Base-by-base conservation (phyloP, 2,329 filamentous ascomycete genomes). In the Sporothrix brasiliensis region DNA sequence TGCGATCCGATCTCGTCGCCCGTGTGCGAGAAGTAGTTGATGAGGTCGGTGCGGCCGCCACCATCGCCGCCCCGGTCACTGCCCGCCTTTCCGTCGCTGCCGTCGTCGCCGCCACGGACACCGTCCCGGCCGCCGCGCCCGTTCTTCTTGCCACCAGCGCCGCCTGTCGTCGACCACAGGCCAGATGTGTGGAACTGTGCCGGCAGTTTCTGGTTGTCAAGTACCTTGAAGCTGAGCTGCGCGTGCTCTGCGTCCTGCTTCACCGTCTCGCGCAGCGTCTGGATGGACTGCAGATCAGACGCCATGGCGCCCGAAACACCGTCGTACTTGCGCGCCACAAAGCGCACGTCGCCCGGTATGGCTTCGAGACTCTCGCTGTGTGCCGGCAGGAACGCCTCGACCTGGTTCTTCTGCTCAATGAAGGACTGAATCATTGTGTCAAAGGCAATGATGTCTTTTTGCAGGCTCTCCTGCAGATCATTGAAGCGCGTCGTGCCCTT, bases 401-500 rank as follows among this genome's bases (percentile, higher is more conserved):
- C 89, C 74, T 96, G 88, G 75, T 91, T 88, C 77, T 92, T 90
- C 79, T 91, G 90, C 71, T 86, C 85, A 76, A 97, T 93, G 77
- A 95, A 93, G 69, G 86, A 85, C 75, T 92, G 88, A 75, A 99
- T 94, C 74, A 90, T 88, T 71, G 87, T 87, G 79, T 99, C 94
- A 73, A 97, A 88, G 11, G 85, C 81, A 73, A 92, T 88, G 73
- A 99, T 91, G 74, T 92, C 83, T 73, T 89, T 87, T 77, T 97
- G 93, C 19, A 97, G 83, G 41, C 92, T 88, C 74, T 94, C 91
- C 72, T 92, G 88, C 39, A 97, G 89, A 79, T 97, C 94, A 77
- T 93, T 92, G 83, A 95, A 97, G 73, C 95, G 92, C 3, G 93
- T 97, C 0, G 94, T 97, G 19, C 91, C 91, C 68, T 93, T 89